Conservation (phyloP, 768 basidiomycete species). For the Gautieria morchelliformis region DNA sequence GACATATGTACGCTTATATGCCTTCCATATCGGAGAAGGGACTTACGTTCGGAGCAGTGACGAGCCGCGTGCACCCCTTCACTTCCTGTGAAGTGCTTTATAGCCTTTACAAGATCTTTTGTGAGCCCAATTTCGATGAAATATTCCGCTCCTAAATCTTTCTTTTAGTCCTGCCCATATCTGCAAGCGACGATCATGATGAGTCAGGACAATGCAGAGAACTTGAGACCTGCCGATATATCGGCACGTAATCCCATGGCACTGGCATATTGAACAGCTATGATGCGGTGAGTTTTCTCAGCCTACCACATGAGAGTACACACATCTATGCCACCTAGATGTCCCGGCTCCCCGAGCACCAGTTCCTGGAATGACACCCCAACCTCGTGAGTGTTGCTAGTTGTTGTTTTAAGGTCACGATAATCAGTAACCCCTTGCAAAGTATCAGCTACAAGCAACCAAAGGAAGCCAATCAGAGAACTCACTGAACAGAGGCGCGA, state of each 20-base stretch:
- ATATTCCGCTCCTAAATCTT: constrained; percentile 59
- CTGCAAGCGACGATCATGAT: constrained; percentile 21
- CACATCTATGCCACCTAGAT: constrained; percentile 50
- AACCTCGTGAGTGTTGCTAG: constrained; percentile 55
- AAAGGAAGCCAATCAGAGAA: neutral
- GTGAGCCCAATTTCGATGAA: constrained; percentile 72
- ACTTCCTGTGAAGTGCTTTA: constrained; percentile 55
- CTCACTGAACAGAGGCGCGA: constrained; percentile 70
- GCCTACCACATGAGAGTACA: neutral
- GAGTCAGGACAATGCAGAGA: neutral
- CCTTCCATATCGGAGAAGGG: constrained; percentile 20
- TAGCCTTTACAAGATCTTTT: constrained; percentile 54
- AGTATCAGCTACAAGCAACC: neutral
- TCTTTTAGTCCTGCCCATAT: constrained; percentile 65
- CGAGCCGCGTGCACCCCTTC: constrained; percentile 65
- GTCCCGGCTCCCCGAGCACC: constrained; percentile 79
- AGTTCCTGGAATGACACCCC: constrained; percentile 68
- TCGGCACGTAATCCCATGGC: constrained; percentile 66
- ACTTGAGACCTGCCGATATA: constrained; percentile 44
- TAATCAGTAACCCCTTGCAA: constrained; percentile 73
- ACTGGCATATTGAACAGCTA: constrained; percentile 71
- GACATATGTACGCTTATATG: neutral
- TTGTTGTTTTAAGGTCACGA: constrained; percentile 70
- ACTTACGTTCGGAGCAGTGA: constrained; percentile 46
- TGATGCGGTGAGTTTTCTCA: neutral